Evolutionary conservation across 176 grass and related monocot genomes (phyloP), one percentile per base, ranked within the genome.

Genomic region (Eleusine coracana): DNA sequence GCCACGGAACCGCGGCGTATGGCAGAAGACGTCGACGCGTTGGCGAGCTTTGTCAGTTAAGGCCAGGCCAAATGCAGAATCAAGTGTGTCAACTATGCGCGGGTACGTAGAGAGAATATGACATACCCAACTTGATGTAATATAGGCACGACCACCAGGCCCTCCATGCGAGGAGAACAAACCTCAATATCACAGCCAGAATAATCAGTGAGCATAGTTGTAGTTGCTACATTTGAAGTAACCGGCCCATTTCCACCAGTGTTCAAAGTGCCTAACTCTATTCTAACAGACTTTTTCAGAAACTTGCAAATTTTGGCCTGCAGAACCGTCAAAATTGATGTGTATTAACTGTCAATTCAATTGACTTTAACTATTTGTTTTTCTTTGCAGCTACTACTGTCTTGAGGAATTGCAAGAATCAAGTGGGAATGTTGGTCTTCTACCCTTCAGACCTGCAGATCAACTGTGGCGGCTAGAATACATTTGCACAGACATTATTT

Each of bases 401-500:
- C 78, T 40, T 6, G 20, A 4, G 2, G 7, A 72, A 78, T 41
- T 46, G 62, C 62, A 67, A 5, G 71, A 68, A 18, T 40, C 34
- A 58, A 39, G 39, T 8, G 28, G 71, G 58, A 51, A 58, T 67
- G 78, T 11, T 60, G 58, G 59, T 39, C 28, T 56, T 70, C 66
- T 86, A 29, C 20, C 49, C 51, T 73, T 51, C 59, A 41, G 12
- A 75, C 44, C 65, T 83, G 80, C 20, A 80, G 70, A 66, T 76
- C 6, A 51, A 77, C 14, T 44, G 71, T 52, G 63, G 70, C 39
- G 21, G 38, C 66, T 78, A 18, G 39, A 59, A 48, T 68, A 68
- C 38, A 66, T 77, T 14, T 40, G 46, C 10, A 70, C n/a, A 46
- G 21, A 21, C 70, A 80, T 87, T 87, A 34, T 80, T 83, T 90